A percentile compares a stretch with the other conserved stretches of the same genome.
Evolutionary conservation across 495 filamentous ascomycete species (phyloP).

Genomic region (Neurospora terricola): DNA sequence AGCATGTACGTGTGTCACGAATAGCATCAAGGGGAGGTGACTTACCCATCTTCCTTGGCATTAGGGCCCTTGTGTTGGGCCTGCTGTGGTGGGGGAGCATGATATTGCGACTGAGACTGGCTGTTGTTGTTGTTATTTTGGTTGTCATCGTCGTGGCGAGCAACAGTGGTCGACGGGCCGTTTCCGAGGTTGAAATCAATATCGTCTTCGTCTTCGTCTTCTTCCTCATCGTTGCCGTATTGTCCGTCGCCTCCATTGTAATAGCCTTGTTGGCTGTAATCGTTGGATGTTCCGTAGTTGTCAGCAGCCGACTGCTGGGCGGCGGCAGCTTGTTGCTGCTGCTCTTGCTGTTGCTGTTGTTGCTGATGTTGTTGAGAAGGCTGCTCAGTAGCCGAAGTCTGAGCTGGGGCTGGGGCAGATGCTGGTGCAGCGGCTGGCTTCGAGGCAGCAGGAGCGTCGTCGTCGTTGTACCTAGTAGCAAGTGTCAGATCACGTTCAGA

Average conservation of each 20-base stretch:
- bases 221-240: constrained; percentile 48
- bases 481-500: constrained; percentile 6
- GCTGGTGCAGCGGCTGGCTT: constrained; percentile 31
- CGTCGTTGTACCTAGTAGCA: constrained; percentile 69
- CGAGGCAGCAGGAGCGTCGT: constrained; percentile 35
- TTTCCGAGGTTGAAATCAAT: constrained; percentile 47
- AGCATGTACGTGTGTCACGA: constrained; percentile 5
- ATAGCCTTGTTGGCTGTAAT: constrained; percentile 6
- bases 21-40: constrained; percentile 25
- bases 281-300: neutral
- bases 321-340: constrained; percentile 40
- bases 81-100: constrained; percentile 11
- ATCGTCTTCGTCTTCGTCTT: constrained; percentile 59
- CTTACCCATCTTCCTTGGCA: constrained; percentile 99
- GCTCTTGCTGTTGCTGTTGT: constrained; percentile 39
- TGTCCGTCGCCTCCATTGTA: constrained; percentile 37
- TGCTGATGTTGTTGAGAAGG: constrained; percentile 25
- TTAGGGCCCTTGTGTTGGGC: constrained; percentile 41
- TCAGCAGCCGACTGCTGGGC: constrained; percentile 2
- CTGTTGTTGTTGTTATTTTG: constrained; percentile 15
- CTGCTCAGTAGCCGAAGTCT: constrained; percentile 16
- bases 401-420: constrained; percentile 23
- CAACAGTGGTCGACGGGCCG: constrained; percentile 25
- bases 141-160: constrained; percentile 26
- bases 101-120: constrained; percentile 11